phyloP scores from a whole-genome alignment of 2,329 filamentous ascomycete species.

The Seiridium cupressi region DNA sequence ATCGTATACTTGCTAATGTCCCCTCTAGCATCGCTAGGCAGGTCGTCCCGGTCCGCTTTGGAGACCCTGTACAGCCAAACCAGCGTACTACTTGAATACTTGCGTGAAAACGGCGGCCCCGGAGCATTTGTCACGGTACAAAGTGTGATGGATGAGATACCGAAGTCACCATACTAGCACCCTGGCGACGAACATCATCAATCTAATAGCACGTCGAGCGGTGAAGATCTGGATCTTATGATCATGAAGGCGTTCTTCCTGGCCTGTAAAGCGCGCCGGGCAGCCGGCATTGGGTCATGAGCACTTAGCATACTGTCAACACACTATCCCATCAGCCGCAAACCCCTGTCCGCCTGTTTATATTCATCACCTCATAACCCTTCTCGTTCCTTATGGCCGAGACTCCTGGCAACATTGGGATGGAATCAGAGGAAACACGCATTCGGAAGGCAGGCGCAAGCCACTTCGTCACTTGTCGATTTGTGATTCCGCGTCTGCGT shows the following conservation, averaged over 20 bases:
- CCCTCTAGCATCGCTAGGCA: constrained; percentile 79
- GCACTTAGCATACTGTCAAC: too few relatives aligned
- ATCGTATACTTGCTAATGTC: background rate
- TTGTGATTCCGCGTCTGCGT: too few relatives aligned
- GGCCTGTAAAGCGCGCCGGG: background rate
- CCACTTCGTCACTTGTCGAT: too few relatives aligned
- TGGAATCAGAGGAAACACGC: too few relatives aligned
- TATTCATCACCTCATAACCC: too few relatives aligned
- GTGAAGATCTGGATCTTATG: background rate
- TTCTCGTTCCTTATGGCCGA: too few relatives aligned
- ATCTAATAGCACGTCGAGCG: background rate
- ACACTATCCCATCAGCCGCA: too few relatives aligned
- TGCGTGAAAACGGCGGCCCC: constrained; percentile 75
- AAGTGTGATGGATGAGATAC: constrained; percentile 46
- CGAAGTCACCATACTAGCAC: constrained; percentile 32
- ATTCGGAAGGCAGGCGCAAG: too few relatives aligned
- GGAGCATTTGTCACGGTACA: constrained; percentile 75
- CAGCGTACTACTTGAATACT: constrained; percentile 77
- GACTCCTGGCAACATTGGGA: too few relatives aligned
- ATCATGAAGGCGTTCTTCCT: background rate
- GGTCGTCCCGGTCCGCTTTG: constrained; percentile 81
- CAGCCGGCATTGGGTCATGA: background rate
- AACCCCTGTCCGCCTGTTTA: too few relatives aligned
- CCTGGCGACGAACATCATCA: background rate
- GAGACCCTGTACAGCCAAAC: constrained; percentile 87